phyloP scores from a whole-genome alignment of 441 rosid genomes.

The Hypseocharis bilobata region DNA sequence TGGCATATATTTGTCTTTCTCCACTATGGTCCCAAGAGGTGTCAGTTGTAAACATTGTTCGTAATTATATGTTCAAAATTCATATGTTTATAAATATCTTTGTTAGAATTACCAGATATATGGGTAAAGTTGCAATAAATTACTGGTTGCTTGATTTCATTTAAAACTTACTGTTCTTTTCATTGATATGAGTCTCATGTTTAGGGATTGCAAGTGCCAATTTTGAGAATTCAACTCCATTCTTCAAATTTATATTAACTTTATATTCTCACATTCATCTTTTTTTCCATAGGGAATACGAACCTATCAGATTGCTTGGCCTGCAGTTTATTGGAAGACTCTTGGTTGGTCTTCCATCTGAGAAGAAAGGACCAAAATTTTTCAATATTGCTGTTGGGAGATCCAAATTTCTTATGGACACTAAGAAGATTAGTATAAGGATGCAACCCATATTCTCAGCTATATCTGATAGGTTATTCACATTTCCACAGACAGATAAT shows the following conservation, averaged over 20 bases:
- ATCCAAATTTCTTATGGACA: constrained; percentile 55
- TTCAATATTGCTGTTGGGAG: constrained; percentile 79
- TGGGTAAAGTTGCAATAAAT: not conserved
- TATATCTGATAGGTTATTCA: constrained; percentile 73
- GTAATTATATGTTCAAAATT: not conserved
- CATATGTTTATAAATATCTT: not conserved
- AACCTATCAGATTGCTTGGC: constrained; percentile 84
- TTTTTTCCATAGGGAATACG: constrained; percentile 60
- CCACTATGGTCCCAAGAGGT: not conserved
- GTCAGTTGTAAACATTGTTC: not conserved
- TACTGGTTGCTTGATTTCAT: not conserved
- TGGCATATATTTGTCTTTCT: not conserved
- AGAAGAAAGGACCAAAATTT: constrained; percentile 79
- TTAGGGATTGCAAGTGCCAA: not conserved
- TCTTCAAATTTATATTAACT: not conserved
- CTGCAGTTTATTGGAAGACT: constrained; percentile 93
- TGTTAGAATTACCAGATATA: not conserved
- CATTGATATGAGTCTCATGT: not conserved
- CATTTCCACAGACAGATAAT: constrained; percentile 74
- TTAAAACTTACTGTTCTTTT: not conserved
- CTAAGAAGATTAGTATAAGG: constrained; percentile 48
- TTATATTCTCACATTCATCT: not conserved
- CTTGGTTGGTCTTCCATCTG: constrained; percentile 76
- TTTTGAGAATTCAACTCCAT: not conserved
- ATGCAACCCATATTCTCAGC: constrained; percentile 64